phyloP scores from a whole-genome alignment of 768 basidiomycete species.

The Melanogaster broomeanus region DNA sequence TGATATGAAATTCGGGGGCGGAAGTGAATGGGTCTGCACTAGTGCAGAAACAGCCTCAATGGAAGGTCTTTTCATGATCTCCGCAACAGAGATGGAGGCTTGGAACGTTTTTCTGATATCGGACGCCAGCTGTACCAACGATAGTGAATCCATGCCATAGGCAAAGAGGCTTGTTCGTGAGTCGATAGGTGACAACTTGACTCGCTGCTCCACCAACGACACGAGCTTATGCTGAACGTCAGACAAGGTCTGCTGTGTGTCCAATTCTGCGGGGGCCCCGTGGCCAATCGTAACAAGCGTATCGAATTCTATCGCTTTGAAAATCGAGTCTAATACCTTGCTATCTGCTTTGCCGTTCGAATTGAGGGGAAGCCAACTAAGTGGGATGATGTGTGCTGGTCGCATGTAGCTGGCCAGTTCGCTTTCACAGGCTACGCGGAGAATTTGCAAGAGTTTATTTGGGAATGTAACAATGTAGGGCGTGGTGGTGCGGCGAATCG shows the following conservation, averaged over 20 bases:
- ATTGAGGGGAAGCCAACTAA: slow-evolving; percentile 50
- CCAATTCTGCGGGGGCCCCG: neutral
- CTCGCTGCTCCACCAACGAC: slow-evolving; percentile 31
- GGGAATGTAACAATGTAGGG: slow-evolving; percentile 31
- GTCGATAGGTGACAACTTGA: slow-evolving; percentile 19
- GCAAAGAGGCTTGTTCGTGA: slow-evolving; percentile 32
- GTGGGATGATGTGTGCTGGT: slow-evolving; percentile 48
- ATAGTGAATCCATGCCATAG: slow-evolving; percentile 35
- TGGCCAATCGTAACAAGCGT: slow-evolving; percentile 16
- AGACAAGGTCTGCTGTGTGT: neutral
- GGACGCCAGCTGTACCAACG: slow-evolving; percentile 22
- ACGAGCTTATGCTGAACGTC: slow-evolving; percentile 39
- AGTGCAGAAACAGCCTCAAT: slow-evolving; percentile 22
- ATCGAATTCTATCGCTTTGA: slow-evolving; percentile 22
- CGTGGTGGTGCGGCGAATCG: slow-evolving; percentile 37
- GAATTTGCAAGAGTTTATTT: slow-evolving; percentile 28
- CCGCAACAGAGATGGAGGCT: slow-evolving; percentile 23
- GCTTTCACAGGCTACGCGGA: slow-evolving; percentile 36
- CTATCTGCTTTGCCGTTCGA: slow-evolving; percentile 37
- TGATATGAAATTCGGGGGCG: neutral
- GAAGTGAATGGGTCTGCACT: slow-evolving; percentile 2
- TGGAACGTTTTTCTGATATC: slow-evolving; percentile 21
- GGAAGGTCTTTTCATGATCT: slow-evolving; percentile 30
- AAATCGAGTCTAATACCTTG: slow-evolving; percentile 29
- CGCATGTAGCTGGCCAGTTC: slow-evolving; percentile 54